Percentiles rank a stretch among this genome's conserved stretches.
These are phyloP conservation scores for Myotisia sp. DNA, from an alignment of 2,329 filamentous ascomycete species.

Conservation along the genomic window DNA sequence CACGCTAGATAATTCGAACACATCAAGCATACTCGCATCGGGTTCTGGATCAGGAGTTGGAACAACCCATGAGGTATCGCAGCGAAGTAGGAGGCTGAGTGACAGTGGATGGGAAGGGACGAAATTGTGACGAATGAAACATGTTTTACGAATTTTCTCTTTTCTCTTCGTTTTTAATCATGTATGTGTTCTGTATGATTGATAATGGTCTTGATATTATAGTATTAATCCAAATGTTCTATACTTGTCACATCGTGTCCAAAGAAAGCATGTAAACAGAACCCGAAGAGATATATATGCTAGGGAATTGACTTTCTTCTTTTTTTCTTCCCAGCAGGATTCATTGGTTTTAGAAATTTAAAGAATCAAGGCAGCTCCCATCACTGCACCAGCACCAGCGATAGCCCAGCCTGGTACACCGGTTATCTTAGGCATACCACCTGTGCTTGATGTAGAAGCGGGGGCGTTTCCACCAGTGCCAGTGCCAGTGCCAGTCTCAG, in stretches of 20 bases:
- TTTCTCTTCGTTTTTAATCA: neutral
- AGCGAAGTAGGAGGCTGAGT: constrained; percentile 24
- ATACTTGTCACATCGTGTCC: no score
- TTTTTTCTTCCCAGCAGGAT: neutral
- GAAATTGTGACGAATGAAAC: constrained; percentile 21
- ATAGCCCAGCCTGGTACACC: constrained; percentile 5
- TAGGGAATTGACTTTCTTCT: no score
- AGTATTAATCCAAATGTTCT: no score
- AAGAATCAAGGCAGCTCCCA: constrained; percentile 4
- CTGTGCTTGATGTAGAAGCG: neutral
- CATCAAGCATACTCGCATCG: constrained; percentile 13
- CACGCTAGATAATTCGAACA: constrained; percentile 9
- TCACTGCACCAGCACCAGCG: constrained; percentile 5
- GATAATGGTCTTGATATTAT: no score
- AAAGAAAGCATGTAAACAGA: no score
- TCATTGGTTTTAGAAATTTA: constrained; percentile 2
- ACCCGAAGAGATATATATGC: no score
- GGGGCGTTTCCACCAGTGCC: neutral
- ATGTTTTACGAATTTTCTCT: no score
- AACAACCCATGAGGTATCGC: no score
- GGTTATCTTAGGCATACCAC: constrained; percentile 6
- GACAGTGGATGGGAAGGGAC: constrained; percentile 30
- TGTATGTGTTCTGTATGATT: neutral
- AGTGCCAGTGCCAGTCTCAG: neutral
- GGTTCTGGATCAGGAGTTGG: constrained; percentile 3